Evolutionary conservation across 495 filamentous ascomycete genomes (phyloP), one percentile per base, ranked within the genome.

Genomic region (Penicillium coprophilum): DNA sequence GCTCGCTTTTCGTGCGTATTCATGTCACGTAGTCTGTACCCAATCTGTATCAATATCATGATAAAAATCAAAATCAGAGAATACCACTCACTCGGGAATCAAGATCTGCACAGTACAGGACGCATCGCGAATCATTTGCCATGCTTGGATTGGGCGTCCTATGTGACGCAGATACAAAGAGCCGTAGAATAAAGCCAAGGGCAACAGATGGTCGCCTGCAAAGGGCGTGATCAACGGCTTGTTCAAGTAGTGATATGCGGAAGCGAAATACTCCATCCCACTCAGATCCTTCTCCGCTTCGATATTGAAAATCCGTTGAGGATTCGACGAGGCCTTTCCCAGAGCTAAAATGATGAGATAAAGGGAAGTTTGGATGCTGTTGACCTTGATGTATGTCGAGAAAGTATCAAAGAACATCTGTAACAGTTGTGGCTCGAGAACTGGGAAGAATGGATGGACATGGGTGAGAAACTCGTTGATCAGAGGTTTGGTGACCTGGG

Each of bases 161-260:
- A 56, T 51, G 27, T 58, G 58, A 3, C 62, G 62, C 21, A 64
- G 57, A 39, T 64, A 64, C 20, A 64, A 40, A 19, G 62, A 64
- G 27, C 50, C 58, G 21, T 51, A 64, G 43, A 61, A 55, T 23
- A 57, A 58, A 13, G 58, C 50, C 34, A 64, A 24, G 8, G 61
- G 61, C 7, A 61, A 45, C 4, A 31, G 40, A 7, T 48, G 30
- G 15, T 64, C 58, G 28, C 43, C 46, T 17, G 41, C 34, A 28
- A 58, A 55, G 0, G 50, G 24, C 11, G 41, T 30, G 12, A 46
- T 43, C 23, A 45, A 40, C 12, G 21, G 32, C 0, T 44, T 36
- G 23, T 10, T 57, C 41, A 64, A 12, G 8, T 58, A 43, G 21
- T 49, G 49, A 43, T 60, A 55, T 11, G 50, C 61, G 39, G 56